A percentile compares a stretch with the other conserved stretches of the same genome.
Evolutionary conservation across 208 protist genomes (phyloP).

Genomic region (Acanthamoeba sp.): DNA sequence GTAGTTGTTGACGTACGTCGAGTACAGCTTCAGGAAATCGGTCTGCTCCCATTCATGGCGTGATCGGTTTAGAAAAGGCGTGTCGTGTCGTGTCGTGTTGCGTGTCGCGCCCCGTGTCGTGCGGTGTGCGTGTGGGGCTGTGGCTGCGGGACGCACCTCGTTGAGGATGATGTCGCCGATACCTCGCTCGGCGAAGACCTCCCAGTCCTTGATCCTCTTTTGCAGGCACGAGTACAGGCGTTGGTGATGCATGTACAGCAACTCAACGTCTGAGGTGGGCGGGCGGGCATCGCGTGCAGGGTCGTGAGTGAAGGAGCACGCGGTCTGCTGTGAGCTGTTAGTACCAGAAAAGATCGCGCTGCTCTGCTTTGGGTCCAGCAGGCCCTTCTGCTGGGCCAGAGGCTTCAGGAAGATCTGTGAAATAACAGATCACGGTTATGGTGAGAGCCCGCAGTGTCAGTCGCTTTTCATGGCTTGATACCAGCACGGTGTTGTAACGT

Average conservation of each 20-base stretch:
- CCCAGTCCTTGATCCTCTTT: slow-evolving; percentile 7
- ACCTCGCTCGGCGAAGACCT: neutral
- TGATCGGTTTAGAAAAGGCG: too few relatives aligned
- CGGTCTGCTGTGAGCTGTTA: neutral
- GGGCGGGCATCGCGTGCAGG: neutral
- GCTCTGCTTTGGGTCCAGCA: neutral
- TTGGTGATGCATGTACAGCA: neutral
- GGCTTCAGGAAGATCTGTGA: slow-evolving; percentile 21
- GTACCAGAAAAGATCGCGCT: slow-evolving; percentile 37
- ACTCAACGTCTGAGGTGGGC: neutral
- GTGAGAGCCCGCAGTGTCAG: too few relatives aligned
- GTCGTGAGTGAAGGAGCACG: neutral
- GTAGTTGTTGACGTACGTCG: slow-evolving; percentile 46
- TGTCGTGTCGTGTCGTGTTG: too few relatives aligned
- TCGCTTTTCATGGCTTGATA: too few relatives aligned
- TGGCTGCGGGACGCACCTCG: neutral
- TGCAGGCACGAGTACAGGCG: neutral
- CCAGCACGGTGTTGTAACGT: neutral
- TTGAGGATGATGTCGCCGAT: slow-evolving; percentile 35
- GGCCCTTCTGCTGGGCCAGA: neutral
- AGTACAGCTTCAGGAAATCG: neutral
- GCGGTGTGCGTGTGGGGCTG: too few relatives aligned
- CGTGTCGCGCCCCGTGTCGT: too few relatives aligned
- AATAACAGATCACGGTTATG: too few relatives aligned
- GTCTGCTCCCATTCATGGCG: neutral